These are phyloP conservation scores for Apiospora phragmitis DNA, from an alignment of 2,329 filamentous ascomycete genomes.

Conservation along the genomic window DNA sequence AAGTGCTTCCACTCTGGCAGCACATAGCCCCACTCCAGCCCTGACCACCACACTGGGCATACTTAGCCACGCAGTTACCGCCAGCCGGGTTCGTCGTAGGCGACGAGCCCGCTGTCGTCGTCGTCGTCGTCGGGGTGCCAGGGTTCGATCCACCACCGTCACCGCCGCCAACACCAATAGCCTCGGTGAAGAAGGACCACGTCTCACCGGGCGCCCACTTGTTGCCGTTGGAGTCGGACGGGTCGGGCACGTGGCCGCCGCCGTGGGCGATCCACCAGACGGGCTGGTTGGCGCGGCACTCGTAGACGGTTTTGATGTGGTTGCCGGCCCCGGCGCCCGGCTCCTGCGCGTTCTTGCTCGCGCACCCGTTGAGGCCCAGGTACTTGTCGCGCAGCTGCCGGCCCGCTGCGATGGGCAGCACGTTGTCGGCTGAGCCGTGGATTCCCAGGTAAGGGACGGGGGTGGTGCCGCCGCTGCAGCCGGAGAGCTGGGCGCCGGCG, in stretches of 20 bases:
- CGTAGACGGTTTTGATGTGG: conserved; percentile 29
- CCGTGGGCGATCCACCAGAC: conserved; percentile 32
- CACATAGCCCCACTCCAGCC: conserved; percentile 3
- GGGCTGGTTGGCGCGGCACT: conserved; percentile 22
- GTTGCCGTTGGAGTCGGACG: conserved; percentile 19
- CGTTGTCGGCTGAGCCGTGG: conserved; percentile 39
- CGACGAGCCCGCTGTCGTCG: neutral
- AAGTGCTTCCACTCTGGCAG: conserved; percentile 6
- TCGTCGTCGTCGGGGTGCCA: neutral
- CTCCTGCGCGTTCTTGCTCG: conserved; percentile 23
- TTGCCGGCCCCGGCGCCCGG: conserved; percentile 19
- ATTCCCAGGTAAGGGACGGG: conserved; percentile 41
- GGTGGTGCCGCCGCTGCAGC: conserved; percentile 37
- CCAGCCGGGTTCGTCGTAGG: neutral
- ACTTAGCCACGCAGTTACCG: neutral
- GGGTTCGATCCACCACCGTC: neutral
- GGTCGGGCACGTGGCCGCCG: conserved; percentile 27
- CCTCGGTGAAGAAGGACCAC: conserved; percentile 24
- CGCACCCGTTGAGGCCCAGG: conserved; percentile 38
- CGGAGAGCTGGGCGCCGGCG: conserved; percentile 33
- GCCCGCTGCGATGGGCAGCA: conserved; percentile 35
- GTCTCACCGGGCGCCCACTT: conserved; percentile 19
- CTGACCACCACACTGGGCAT: neutral
- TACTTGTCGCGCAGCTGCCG: conserved; percentile 39
- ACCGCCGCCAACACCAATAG: neutral